phyloP scores from a whole-genome alignment of 176 grass and related monocot species.

The Canna indica region DNA sequence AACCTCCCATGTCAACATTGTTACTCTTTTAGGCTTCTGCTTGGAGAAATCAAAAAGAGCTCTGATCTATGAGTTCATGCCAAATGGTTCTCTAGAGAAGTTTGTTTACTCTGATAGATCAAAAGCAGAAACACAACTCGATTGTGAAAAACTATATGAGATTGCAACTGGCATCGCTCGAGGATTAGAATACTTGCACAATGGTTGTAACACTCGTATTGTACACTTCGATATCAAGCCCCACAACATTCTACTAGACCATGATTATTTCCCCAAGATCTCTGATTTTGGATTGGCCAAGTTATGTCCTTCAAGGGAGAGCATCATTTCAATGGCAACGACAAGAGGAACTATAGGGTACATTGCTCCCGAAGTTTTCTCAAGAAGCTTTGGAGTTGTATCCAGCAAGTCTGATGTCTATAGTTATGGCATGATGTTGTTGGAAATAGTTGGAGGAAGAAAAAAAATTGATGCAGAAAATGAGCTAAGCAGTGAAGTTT shows the following conservation, averaged over 20 bases:
- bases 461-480: constrained; percentile 14
- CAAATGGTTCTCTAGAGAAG: constrained; percentile 41
- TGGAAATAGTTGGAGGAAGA: constrained; percentile 36
- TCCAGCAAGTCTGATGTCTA: constrained; percentile 43
- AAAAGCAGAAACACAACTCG: constrained; percentile 11
- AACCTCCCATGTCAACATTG: constrained; percentile 39
- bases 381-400: constrained; percentile 33
- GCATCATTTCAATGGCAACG: constrained; percentile 1
- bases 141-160: constrained; percentile 46
- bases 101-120: constrained; percentile 15
- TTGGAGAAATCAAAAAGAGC: constrained; percentile 40
- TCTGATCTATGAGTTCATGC: constrained; percentile 50
- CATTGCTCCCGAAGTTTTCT: constrained; percentile 48
- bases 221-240: constrained; percentile 38
- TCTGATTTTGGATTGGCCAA: constrained; percentile 51
- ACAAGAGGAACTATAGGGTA: constrained; percentile 30
- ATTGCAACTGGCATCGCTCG: constrained; percentile 32
- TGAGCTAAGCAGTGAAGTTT: constrained; percentile 20
- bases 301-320: constrained; percentile 19
- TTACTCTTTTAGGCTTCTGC: constrained; percentile 38
- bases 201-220: background rate
- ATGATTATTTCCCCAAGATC: constrained; percentile 42
- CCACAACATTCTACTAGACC: constrained; percentile 40
- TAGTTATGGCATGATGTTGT: constrained; percentile 46
- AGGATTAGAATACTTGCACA: constrained; percentile 47